Evolutionary conservation across 805 yeast species (phyloP).

Genomic region (Lachancea lanzarotensis): DNA sequence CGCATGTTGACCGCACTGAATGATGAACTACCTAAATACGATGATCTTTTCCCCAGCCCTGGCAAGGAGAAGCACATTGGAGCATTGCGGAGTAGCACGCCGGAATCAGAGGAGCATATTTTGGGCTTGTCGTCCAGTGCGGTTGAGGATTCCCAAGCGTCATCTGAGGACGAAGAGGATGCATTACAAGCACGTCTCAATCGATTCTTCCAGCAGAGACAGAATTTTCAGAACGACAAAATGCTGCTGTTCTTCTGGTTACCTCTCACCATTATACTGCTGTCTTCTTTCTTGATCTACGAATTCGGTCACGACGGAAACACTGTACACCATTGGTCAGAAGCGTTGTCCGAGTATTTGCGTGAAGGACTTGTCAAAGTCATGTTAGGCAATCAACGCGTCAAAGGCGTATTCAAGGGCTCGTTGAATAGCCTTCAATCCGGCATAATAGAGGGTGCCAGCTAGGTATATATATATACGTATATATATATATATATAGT

Average conservation of each 20-base stretch:
- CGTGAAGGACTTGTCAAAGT: constrained; percentile 42
- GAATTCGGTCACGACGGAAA: constrained; percentile 34
- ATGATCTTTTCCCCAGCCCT: constrained; percentile 64
- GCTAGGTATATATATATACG: background rate
- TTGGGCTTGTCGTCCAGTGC: constrained; percentile 1
- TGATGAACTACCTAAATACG: constrained; percentile 62
- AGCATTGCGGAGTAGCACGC: background rate
- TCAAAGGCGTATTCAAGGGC: constrained; percentile 38
- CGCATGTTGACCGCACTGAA: constrained; percentile 33
- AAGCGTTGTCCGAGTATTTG: constrained; percentile 34
- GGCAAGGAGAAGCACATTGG: constrained; percentile 7
- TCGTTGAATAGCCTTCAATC: constrained; percentile 13
- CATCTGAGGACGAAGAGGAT: constrained; percentile 31
- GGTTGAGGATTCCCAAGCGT: constrained; percentile 22
- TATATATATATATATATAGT: background rate
- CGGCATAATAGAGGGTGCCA: constrained; percentile 1
- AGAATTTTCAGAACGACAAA: constrained; percentile 58
- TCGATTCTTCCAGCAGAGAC: constrained; percentile 38
- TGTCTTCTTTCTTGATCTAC: constrained; percentile 39
- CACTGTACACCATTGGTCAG: constrained; percentile 24
- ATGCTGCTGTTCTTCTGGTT: constrained; percentile 89
- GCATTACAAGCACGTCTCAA: constrained; percentile 33
- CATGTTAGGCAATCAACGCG: constrained; percentile 47
- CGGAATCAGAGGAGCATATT: background rate
- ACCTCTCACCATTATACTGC: constrained; percentile 59